A percentile compares a stretch with the other conserved stretches of the same genome.
Evolutionary conservation across 805 yeast genomes (phyloP).

Genomic region (Kodamaea fukazawae): DNA sequence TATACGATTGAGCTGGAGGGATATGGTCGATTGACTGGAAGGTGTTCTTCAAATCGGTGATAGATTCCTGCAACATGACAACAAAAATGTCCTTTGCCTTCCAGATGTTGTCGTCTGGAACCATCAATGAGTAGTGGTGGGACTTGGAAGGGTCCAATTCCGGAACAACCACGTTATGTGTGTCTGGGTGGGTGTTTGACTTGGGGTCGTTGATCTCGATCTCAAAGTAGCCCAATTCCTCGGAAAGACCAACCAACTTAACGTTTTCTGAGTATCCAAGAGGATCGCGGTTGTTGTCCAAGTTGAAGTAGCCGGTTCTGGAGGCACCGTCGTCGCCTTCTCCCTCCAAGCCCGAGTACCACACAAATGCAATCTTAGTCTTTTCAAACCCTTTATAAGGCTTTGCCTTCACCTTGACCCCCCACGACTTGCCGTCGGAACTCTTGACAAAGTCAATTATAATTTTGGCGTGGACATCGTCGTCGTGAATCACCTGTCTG

Average conservation of each 20-base stretch:
- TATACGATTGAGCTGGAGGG: slow-evolving; percentile 50
- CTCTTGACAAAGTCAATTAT: slow-evolving; percentile 75
- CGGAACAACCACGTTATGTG: slow-evolving; percentile 27
- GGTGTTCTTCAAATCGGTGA: slow-evolving; percentile 43
- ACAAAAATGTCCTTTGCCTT: slow-evolving; percentile 71
- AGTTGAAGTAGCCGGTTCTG: slow-evolving; percentile 24
- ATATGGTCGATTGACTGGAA: slow-evolving; percentile 22
- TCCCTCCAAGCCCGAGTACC: slow-evolving; percentile 78
- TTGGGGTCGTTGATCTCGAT: slow-evolving; percentile 55
- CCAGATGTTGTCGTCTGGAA: slow-evolving; percentile 77
- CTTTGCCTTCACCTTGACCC: slow-evolving; percentile 61
- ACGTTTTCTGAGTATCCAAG: slow-evolving; percentile 38
- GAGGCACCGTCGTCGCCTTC: slow-evolving; percentile 20
- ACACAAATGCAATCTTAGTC: slow-evolving; percentile 61
- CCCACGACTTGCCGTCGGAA: slow-evolving; percentile 76
- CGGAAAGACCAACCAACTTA: slow-evolving; percentile 44
- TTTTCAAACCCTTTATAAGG: slow-evolving; percentile 52
- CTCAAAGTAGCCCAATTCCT: slow-evolving; percentile 65
- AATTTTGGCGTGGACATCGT: slow-evolving; percentile 57
- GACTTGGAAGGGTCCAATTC: slow-evolving; percentile 56
- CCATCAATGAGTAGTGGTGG: slow-evolving; percentile 64
- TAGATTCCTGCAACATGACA: slow-evolving; percentile 66
- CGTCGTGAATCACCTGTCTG: slow-evolving; percentile 67
- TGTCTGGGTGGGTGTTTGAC: slow-evolving; percentile 42
- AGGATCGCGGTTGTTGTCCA: slow-evolving; percentile 23